Percentiles rank a stretch among this genome's conserved stretches.
phyloP scores from a whole-genome alignment of 129 eudicot genomes.

The Pulicaria dysenterica region DNA sequence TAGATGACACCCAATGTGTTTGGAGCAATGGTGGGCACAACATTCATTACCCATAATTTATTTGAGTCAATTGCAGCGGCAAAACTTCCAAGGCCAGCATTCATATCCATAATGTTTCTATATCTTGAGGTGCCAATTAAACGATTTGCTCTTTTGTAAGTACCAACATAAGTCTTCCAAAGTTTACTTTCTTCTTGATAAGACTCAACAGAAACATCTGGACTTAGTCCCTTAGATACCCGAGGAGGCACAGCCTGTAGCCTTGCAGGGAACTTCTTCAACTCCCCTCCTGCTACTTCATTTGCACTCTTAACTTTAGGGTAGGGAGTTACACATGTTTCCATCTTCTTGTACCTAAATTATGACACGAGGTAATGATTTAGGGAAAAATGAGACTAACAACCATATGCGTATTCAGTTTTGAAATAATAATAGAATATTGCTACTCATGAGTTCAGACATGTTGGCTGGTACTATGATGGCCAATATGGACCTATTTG shows the following conservation, averaged over 20 bases:
- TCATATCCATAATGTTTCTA: slow-evolving; percentile 95
- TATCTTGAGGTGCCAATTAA: slow-evolving; percentile 74
- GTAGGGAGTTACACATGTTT: slow-evolving; percentile 70
- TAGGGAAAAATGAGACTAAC: neutral
- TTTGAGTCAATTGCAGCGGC: slow-evolving; percentile 79
- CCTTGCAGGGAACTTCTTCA: slow-evolving; percentile 78
- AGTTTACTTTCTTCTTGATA: slow-evolving; percentile 66
- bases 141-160: slow-evolving; percentile 58
- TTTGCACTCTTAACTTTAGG: slow-evolving; percentile 56
- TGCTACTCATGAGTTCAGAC: neutral
- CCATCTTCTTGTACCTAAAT: slow-evolving; percentile 90
- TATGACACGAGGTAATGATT: neutral
- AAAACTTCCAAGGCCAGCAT: slow-evolving; percentile 89
- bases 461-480: slow-evolving; percentile 1
- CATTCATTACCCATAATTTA: slow-evolving; percentile 96
- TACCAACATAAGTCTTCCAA: slow-evolving; percentile 74
- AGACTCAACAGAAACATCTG: slow-evolving; percentile 69
- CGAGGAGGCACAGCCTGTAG: slow-evolving; percentile 79
- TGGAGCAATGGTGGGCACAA: slow-evolving; percentile 80
- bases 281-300: slow-evolving; percentile 83
- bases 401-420: neutral
- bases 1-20: slow-evolving; percentile 76
- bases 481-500: neutral
- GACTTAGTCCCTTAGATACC: slow-evolving; percentile 58
- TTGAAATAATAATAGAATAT: neutral